Evolutionary conservation across 2,329 filamentous ascomycete species (phyloP).

Genomic region (Xylariaceae sp.): DNA sequence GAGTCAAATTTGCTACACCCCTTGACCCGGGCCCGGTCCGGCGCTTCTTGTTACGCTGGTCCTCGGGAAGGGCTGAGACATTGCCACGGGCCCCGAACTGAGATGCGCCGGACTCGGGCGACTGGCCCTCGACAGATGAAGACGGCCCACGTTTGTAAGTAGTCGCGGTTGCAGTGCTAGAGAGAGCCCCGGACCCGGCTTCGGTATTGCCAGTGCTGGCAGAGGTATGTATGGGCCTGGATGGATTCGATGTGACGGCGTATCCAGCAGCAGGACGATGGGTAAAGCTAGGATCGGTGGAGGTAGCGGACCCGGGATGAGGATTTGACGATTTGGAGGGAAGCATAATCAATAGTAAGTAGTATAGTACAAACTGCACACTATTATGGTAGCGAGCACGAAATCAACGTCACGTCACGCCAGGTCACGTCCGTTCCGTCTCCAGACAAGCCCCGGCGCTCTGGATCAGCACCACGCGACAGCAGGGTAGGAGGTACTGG

Average conservation of each 20-base stretch:
- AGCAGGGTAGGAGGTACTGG: too few relatives aligned
- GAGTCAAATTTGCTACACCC: constrained; percentile 63
- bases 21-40: constrained; percentile 44
- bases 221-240: not conserved
- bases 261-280: not conserved
- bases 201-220: constrained; percentile 2
- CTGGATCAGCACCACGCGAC: too few relatives aligned
- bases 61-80: constrained; percentile 18
- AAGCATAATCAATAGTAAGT: constrained; percentile 12
- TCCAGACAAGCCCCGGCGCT: too few relatives aligned
- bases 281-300: constrained; percentile 1
- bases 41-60: constrained; percentile 43
- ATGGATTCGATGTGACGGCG: too few relatives aligned
- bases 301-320: not conserved
- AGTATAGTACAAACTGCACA: not conserved
- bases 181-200: not conserved
- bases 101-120: constrained; percentile 25
- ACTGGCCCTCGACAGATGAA: constrained; percentile 18
- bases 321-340: constrained; percentile 8
- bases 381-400: not conserved
- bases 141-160: constrained; percentile 25
- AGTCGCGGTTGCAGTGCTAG: constrained; percentile 2
- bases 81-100: constrained; percentile 10
- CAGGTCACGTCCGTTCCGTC: not conserved
- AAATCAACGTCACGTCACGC: not conserved